These are phyloP conservation scores for Triangularia verruculosa DNA, from an alignment of 2,329 filamentous ascomycete genomes.

Conservation along the genomic window DNA sequence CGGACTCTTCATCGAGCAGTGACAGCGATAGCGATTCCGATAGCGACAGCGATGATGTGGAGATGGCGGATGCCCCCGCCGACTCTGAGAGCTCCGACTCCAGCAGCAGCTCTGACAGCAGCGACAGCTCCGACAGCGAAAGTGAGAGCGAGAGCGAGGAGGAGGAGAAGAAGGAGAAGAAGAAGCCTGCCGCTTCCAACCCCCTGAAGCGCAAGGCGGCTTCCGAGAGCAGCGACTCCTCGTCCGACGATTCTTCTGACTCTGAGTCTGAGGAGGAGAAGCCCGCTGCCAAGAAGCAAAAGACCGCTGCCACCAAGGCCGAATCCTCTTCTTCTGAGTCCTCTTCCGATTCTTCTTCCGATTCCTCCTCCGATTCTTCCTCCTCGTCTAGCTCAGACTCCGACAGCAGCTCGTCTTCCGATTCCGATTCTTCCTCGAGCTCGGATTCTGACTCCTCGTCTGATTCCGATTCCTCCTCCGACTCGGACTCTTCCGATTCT, in stretches of 20 bases:
- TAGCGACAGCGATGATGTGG: slow-evolving; percentile 14
- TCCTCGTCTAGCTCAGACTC: slow-evolving; percentile 35
- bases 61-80: slow-evolving; percentile 35
- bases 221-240: slow-evolving; percentile 39
- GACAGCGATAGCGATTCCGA: slow-evolving; percentile 34
- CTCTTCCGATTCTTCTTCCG: slow-evolving; percentile 31
- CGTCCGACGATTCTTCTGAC: slow-evolving; percentile 28
- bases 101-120: slow-evolving; percentile 34
- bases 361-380: slow-evolving; percentile 20
- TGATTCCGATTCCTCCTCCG: slow-evolving; percentile 23
- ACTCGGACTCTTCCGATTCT: slow-evolving; percentile 31
- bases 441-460: slow-evolving; percentile 32
- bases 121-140: slow-evolving; percentile 32
- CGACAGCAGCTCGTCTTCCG: slow-evolving; percentile 22
- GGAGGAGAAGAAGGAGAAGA: slow-evolving; percentile 24
- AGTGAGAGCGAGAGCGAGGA: slow-evolving; percentile 34
- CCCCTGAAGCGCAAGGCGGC: slow-evolving; percentile 55
- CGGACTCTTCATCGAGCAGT: slow-evolving; percentile 34
- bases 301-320: slow-evolving; percentile 12
- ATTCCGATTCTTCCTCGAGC: slow-evolving; percentile 25
- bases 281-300: slow-evolving; percentile 51
- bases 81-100: slow-evolving; percentile 29
- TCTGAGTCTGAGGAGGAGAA: slow-evolving; percentile 16
- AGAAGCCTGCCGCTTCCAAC: slow-evolving; percentile 37
- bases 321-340: slow-evolving; percentile 36